Evolutionary conservation across 495 filamentous ascomycete species (phyloP), one percentile per base, ranked within the genome.

Genomic region (Penicillium bialowiezense): DNA sequence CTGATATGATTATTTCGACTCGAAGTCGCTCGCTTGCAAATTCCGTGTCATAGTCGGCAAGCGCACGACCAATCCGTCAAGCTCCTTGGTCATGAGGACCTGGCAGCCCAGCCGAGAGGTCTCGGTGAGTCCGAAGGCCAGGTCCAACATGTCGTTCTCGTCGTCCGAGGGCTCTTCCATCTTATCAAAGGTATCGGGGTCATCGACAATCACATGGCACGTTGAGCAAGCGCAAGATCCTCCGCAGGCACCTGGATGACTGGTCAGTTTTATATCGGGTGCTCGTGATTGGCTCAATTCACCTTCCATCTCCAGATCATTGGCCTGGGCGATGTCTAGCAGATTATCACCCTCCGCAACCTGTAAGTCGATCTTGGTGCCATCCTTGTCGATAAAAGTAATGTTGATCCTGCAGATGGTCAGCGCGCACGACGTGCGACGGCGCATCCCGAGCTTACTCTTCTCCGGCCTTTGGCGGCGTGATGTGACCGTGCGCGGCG

Each of bases 251-350:
- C 91, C 84, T 86, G 6, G 28, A 0, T 18, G 35, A 37, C 29
- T 9, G 3, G 41, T 57, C 12, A 57, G 44, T 23, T 0, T 40
- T 3, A 34, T 28, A 15, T 34, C 8, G 3, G 20, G 13, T 7
- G 31, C 7, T 13, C 26, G 41, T 20, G 7, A 21, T 19, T 17
- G 20, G 17, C n/a, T 44, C 34, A 28, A 50, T 69, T 37, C 67
- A 84, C 83, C 93, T 75, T 98, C 93, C 92, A 98, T 97, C 68
- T 98, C 93, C 9, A 98, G 69, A 60, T 97, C 93, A 69, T 97
- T 81, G 28, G 85, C 87, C 69, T 97, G 92, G 14, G 93, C 93
- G 56, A 98, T 93, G 56, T 96, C 90, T 28, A 98, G 74, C 41
- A 98, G 69, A 64, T 98, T 97, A 65, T 96, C 89, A 24, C 93